Base-by-base conservation (phyloP, 805 yeast genomes). In the Saccharomyces eubayanus region DNA sequence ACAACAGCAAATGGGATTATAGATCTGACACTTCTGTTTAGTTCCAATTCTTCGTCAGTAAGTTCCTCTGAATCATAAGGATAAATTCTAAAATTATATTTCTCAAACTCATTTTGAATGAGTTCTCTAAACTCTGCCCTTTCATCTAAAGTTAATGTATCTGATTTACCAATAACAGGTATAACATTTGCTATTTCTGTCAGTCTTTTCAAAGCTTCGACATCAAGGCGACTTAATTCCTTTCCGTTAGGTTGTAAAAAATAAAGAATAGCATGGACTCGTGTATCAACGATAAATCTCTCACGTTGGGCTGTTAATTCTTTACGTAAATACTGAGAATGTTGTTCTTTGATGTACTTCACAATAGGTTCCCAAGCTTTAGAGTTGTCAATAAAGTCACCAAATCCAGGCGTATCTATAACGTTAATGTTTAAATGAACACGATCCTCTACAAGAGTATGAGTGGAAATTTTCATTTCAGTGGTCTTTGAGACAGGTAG, bases 401-500 rank as follows among this genome's bases (percentile, higher is more conserved):
- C 98, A 76, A 89, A 94, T 14, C 98, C 98, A 21, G 98, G 98
- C 2, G 99, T 94, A 69, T 94, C 99, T 67, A 94, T 88, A 53
- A 94, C 83, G 63, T 89, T 91, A 59, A 94, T 75, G 64, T 85
- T 85, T 68, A 94, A 81, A 57, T 84, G 83, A 54, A 94, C 98
- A 59, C 87, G 87, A 69, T 89, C 90, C 72, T 94, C 99, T 54
- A 82, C 72, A 59, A 94, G 77, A 16, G 79, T 77, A 57, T 85
- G 91, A n/a, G 80, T 71, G 29, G 83, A 77, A 28, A 84, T 84
- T 58, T 82, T 80, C 69, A 92, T 86, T 68, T 90, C 97, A 3
- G 95, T 81, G 30, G 99, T 92, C 62, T 87, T 86, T 59, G 86
- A 86, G 57, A 87, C 78, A 29, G 96, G 94, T 60, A 84, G 91